Evolutionary conservation across 257 asterid species (phyloP).

Genomic region (Solanum ahanhuiri): DNA sequence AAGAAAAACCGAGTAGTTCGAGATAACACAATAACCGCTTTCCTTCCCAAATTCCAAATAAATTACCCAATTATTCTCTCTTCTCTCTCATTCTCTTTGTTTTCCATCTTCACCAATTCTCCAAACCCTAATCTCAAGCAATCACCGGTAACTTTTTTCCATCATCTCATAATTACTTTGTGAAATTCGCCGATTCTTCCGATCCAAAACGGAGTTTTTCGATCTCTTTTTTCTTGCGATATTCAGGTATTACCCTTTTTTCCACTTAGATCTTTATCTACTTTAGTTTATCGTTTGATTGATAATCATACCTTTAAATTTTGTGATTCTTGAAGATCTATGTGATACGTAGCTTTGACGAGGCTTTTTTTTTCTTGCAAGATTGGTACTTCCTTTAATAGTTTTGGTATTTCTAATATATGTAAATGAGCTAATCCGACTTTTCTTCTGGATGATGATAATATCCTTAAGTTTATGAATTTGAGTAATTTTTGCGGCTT

Average conservation of each 20-base stretch:
- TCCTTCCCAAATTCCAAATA: neutral
- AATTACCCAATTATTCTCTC: neutral
- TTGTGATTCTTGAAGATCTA: neutral
- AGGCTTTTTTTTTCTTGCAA: neutral
- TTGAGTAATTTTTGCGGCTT: neutral
- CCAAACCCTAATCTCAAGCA: conserved; percentile 5
- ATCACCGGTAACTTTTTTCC: neutral
- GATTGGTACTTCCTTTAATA: neutral
- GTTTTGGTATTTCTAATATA: neutral
- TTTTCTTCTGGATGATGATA: neutral
- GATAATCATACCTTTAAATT: neutral
- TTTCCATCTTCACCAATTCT: neutral
- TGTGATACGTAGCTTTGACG: neutral
- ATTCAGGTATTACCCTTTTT: neutral
- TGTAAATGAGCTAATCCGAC: neutral
- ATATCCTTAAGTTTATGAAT: neutral
- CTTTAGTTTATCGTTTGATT: neutral
- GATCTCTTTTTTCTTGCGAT: neutral
- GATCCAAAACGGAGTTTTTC: neutral
- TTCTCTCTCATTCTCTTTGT: neutral
- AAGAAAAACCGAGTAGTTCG: neutral
- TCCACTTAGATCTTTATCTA: neutral
- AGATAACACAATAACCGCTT: neutral
- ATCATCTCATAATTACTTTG: neutral
- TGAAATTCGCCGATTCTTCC: neutral